These are phyloP conservation scores for Astragalus membranaceus DNA, from an alignment of 306 rosid genomes.

Conservation along the genomic window DNA sequence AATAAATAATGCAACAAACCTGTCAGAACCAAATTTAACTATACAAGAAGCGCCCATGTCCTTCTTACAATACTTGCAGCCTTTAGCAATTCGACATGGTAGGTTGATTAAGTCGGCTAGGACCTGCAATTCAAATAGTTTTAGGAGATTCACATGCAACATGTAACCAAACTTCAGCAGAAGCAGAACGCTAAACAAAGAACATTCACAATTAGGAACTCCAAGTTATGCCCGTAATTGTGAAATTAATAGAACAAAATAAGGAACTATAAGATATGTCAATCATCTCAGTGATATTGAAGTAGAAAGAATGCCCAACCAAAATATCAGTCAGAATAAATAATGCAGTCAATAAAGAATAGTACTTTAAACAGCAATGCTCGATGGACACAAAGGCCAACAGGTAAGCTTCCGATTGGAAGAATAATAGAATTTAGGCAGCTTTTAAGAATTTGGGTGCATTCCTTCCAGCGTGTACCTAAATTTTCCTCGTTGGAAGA, in stretches of 20 bases:
- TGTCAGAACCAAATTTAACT: conserved; percentile 69
- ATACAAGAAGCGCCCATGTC: conserved; percentile 80
- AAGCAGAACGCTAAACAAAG: neutral
- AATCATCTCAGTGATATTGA: neutral
- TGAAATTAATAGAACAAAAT: neutral
- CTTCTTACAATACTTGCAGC: conserved; percentile 78
- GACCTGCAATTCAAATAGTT: conserved; percentile 50
- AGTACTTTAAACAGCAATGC: conserved; percentile 84
- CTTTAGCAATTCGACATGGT: conserved; percentile 92
- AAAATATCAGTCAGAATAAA: neutral
- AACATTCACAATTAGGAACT: conserved; percentile 10
- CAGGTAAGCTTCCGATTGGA: conserved; percentile 81
- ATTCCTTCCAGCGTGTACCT: conserved; percentile 51
- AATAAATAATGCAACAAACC: conserved; percentile 34
- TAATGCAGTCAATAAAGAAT: conserved; percentile 12
- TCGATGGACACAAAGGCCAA: conserved; percentile 92
- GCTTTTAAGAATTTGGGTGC: conserved; percentile 53
- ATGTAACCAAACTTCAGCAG: neutral
- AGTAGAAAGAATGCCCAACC: conserved; percentile 1
- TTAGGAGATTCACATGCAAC: neutral
- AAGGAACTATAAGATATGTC: neutral
- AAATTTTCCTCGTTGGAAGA: conserved; percentile 32
- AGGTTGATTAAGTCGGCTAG: conserved; percentile 77
- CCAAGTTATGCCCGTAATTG: neutral
- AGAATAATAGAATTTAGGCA: conserved; percentile 62